These are phyloP conservation scores for Claviceps africana DNA, from an alignment of 2,329 filamentous ascomycete genomes.

Conservation along the genomic window DNA sequence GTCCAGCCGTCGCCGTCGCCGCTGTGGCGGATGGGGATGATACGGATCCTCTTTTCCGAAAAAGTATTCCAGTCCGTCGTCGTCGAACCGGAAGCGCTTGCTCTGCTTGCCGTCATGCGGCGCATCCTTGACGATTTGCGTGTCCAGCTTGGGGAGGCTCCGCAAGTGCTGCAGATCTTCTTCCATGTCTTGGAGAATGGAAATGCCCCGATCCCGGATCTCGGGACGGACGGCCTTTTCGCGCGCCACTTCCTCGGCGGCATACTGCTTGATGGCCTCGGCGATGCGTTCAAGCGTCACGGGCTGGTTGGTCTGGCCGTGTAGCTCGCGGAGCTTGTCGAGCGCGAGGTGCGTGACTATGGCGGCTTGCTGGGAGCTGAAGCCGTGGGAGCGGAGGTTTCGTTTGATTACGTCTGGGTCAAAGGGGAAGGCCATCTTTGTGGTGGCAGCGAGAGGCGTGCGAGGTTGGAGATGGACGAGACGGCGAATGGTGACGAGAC, in stretches of 20 bases:
- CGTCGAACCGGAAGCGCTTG: conserved; percentile 17
- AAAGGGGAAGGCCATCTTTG: conserved; percentile 8
- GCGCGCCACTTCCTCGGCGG: conserved; percentile 8
- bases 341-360: conserved; percentile 12
- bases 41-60: conserved; percentile 20
- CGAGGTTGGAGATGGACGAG: background rate
- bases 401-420: conserved; percentile 9
- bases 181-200: conserved; percentile 8
- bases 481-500: background rate
- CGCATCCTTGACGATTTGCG: conserved; percentile 6
- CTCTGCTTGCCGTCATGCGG: conserved; percentile 6
- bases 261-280: conserved; percentile 11
- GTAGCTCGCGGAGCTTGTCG: conserved; percentile 9
- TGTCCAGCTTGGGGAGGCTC: background rate
- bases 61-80: conserved; percentile 13
- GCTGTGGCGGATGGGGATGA: background rate
- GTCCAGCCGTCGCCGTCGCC: background rate
- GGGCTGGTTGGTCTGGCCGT: conserved; percentile 4
- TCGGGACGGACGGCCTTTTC: conserved; percentile 2
- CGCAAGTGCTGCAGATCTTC: conserved; percentile 4
- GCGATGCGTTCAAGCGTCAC: conserved; percentile 9
- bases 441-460: background rate
- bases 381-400: conserved; percentile 10
- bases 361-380: conserved; percentile 10
- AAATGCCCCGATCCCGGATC: conserved; percentile 3